These are phyloP conservation scores for Biscogniauxia mediterranea DNA, from an alignment of 2,329 filamentous ascomycete species.

Conservation along the genomic window DNA sequence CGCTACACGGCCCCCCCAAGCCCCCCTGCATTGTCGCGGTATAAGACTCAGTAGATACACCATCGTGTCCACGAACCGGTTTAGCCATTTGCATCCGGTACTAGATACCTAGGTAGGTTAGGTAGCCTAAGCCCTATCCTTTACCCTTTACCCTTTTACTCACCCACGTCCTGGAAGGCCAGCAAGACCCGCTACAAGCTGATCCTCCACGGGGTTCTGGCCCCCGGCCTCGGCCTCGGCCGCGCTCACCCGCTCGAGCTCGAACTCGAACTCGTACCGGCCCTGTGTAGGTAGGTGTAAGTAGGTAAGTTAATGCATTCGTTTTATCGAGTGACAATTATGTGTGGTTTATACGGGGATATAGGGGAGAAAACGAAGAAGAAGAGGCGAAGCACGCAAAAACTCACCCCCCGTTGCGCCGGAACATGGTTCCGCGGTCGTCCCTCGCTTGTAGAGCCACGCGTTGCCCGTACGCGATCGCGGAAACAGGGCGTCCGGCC, in stretches of 20 bases:
- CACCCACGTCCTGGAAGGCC: slow-evolving; percentile 7
- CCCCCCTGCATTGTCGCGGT: too few species aligned
- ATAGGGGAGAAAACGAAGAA: too few species aligned
- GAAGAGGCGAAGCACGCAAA: too few species aligned
- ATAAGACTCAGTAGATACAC: too few species aligned
- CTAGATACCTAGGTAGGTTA: too few species aligned
- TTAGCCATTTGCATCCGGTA: too few species aligned
- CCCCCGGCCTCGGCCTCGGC: slow-evolving; percentile 28
- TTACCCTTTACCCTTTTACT: neutral
- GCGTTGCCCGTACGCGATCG: slow-evolving; percentile 18
- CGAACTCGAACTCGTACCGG: slow-evolving; percentile 18
- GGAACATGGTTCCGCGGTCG: slow-evolving; percentile 14
- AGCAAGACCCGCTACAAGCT: slow-evolving; percentile 19
- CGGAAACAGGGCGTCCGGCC: slow-evolving; percentile 18
- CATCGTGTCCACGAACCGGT: too few species aligned
- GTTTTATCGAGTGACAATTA: too few species aligned
- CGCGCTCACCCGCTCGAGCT: slow-evolving; percentile 20
- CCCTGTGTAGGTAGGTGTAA: neutral
- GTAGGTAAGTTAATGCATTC: neutral
- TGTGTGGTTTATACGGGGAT: too few species aligned
- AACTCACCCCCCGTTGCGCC: slow-evolving; percentile 27
- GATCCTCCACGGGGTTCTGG: slow-evolving; percentile 31
- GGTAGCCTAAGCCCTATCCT: too few species aligned
- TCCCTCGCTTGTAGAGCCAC: slow-evolving; percentile 19
- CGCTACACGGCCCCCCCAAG: too few species aligned